Base-by-base conservation (phyloP, 1,284 basidiomycete genomes). In the Microbotryum intermedium region DNA sequence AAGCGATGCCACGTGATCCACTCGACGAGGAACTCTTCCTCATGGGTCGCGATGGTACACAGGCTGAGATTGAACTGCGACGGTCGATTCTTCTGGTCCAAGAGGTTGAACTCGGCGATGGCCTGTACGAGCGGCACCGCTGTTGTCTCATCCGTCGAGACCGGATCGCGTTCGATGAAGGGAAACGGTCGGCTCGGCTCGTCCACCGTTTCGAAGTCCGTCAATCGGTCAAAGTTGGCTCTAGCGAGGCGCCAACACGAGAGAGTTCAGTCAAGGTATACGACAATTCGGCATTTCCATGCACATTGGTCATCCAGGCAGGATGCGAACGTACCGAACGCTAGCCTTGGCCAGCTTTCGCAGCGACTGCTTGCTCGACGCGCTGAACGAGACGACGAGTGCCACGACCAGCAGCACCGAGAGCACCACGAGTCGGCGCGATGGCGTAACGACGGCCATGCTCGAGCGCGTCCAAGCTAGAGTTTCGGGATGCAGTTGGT, bases 1-100 rank as follows among this genome's bases (percentile, higher is more conserved):
- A 65, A 34, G 13, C 58, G 54, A 25, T 65, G 64, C 60, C 60
- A 65, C 13, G 58, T 61, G 46, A 65, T 25, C 64, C 64, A 65
- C 46, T 65, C 64, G 2, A 58, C 57, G 6, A 65, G 28, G 53
- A 50, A 65, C 45, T 49, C 49, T 48, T 62, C 55, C 55, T 65
- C 64, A 57, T 65, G 64, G 6, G 64, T 62, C 45, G 60, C 53
- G 3, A 65, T 55, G 20, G 60, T 60, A 52, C 64, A 65, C 13
- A 65, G 42, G 11, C 60, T 52, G 13, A 62, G 60, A 20, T 48
- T 58, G 42, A 47, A 58, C 30, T 48, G 28, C 29, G 42, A 20
- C 23, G 46, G 3, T 6, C 11, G 25, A 20, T n/a, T 8, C 30
- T 21, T 7, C 2, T 28, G 13, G n/a, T 25, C 50, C 29, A 51